These are phyloP conservation scores for Globisporangium iwayamae DNA, from an alignment of 352 stramenopile species.

Conservation along the genomic window DNA sequence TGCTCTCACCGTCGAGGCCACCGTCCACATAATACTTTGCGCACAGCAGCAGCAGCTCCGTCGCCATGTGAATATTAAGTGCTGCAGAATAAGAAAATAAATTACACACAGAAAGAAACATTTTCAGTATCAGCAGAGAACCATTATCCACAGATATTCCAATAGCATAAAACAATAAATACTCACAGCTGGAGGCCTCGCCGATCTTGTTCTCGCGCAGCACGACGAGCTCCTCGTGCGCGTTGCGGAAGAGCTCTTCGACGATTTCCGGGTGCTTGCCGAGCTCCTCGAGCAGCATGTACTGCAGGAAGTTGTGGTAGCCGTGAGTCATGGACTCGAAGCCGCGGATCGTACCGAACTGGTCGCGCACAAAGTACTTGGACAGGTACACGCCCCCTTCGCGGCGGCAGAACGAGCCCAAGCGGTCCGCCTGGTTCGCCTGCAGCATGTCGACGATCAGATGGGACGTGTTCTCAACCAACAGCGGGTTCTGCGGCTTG, in stretches of 20 bases:
- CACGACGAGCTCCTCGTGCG: slow-evolving; percentile 54
- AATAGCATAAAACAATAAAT: not conserved
- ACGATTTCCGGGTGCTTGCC: slow-evolving; percentile 71
- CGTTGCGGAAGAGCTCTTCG: slow-evolving; percentile 65
- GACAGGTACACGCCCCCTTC: slow-evolving; percentile 81
- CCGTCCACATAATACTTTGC: slow-evolving; percentile 56
- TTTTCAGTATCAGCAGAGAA: not conserved
- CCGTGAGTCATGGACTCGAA: slow-evolving; percentile 86
- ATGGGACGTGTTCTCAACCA: slow-evolving; percentile 76
- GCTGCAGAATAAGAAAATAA: slow-evolving; percentile 16
- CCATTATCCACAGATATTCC: not conserved
- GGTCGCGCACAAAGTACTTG: slow-evolving; percentile 88
- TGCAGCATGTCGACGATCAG: slow-evolving; percentile 85
- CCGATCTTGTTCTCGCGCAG: slow-evolving; percentile 39
- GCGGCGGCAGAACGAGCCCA: slow-evolving; percentile 77
- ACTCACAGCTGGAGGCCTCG: slow-evolving; percentile 53
- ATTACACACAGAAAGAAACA: not conserved
- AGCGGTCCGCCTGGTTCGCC: slow-evolving; percentile 79
- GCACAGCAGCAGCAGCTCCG: slow-evolving; percentile 64
- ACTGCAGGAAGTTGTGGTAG: slow-evolving; percentile 90
- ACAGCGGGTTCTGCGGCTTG: slow-evolving; percentile 35
- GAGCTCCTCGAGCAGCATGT: slow-evolving; percentile 84
- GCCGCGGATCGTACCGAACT: slow-evolving; percentile 86
- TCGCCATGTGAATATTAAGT: slow-evolving; percentile 69
- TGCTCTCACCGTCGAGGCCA: slow-evolving; percentile 32